Base-by-base conservation (phyloP, 768 basidiomycete species). In the Suillus americanus region DNA sequence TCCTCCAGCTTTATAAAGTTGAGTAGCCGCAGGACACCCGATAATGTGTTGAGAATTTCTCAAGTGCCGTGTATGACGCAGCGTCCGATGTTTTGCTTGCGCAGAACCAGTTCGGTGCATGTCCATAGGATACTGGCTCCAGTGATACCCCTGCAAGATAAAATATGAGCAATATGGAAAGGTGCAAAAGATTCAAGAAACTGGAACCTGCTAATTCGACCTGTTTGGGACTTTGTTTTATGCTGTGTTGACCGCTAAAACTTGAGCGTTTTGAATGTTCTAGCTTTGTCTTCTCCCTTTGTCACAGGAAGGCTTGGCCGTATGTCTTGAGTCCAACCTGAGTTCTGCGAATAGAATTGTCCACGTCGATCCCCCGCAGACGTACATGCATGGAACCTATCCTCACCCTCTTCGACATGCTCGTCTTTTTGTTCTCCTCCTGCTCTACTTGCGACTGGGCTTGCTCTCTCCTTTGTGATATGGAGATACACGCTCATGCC, bases 1-100 rank as follows among this genome's bases (percentile, higher is more conserved):
- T 97, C 91, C 71, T 94, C 96, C n/a, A 93, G 90, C 71, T 89
- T 95, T 78, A 99, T 90, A 62, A 99, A 89, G 72, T 99, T 96
- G 74, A 95, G 97, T 1, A 99, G 80, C 0, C 96, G 86, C 0
- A 95, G 95, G 3, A 92, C 94, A 71, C 89, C 87, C 75, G 97
- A 94, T 0, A 96, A 97, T 0, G 94, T 95, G 70, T 43, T 41
- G 81, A 75, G 13, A 98, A 83, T 74, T 97, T 96, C 65, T 96
- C 94, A 16, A 99, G 85, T 5, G 94, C 89, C 81, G 95, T 89
- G 81, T 97, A 94, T 1, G 90, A 91, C 0, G 96, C 95, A 50
- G 57, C 95, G 90, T 18, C 95, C 95, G 63, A 96, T 83, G 72
- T 93, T 95, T 73, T 95, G 91, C 41, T 73, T 95, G 91, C 41